Evolutionary conservation across 2,329 filamentous ascomycete genomes (phyloP).

Genomic region (Chaetomium sp.): DNA sequence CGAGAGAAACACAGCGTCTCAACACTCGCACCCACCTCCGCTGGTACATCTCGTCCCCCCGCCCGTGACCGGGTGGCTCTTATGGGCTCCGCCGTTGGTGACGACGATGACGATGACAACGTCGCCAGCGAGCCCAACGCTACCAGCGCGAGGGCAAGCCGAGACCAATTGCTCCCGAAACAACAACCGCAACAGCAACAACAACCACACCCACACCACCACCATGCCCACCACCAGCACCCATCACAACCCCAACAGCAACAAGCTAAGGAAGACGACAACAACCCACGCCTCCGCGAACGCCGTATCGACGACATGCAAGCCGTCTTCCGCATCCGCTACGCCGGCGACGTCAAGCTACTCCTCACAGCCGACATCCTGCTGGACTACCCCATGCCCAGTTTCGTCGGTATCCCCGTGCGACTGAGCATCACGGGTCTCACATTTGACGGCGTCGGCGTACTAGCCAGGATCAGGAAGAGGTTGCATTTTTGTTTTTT

Average conservation of each 20-base stretch:
- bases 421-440: conserved; percentile 92
- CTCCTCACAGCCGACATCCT: conserved; percentile 91
- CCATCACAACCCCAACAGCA: not conserved
- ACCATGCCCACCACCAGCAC: conserved; percentile 16
- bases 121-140: not conserved
- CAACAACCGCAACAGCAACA: conserved; percentile 13
- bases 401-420: conserved; percentile 91
- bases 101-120: conserved; percentile 30
- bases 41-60: conserved; percentile 46
- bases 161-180: not conserved
- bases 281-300: conserved; percentile 51
- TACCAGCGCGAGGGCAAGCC: too few species aligned
- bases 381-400: conserved; percentile 96
- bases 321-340: conserved; percentile 83
- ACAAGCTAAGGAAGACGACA: not conserved
- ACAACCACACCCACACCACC: not conserved
- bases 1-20: conserved; percentile 58
- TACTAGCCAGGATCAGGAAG: conserved; percentile 84
- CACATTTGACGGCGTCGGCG: conserved; percentile 90
- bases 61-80: conserved; percentile 43
- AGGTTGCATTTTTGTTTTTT: conserved; percentile 91
- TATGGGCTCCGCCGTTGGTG: conserved; percentile 33
- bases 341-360: conserved; percentile 79
- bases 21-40: conserved; percentile 51
- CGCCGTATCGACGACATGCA: conserved; percentile 81